phyloP scores from a whole-genome alignment of 2,329 filamentous ascomycete genomes.

The Biscogniauxia sp. region DNA sequence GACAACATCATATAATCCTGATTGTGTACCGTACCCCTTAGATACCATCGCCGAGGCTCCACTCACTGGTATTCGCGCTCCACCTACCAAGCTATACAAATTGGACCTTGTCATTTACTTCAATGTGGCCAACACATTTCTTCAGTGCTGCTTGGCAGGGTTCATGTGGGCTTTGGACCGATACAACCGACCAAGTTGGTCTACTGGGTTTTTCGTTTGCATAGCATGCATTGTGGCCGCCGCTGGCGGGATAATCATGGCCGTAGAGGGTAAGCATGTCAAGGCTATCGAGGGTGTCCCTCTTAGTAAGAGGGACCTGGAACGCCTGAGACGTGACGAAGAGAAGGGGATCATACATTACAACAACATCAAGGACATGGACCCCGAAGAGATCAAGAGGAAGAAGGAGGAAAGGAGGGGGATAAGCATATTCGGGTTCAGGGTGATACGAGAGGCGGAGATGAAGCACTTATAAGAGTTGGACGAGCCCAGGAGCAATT shows the following conservation, averaged over 20 bases:
- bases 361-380: slow-evolving; percentile 54
- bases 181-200: slow-evolving; percentile 73
- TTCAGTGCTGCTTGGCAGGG: slow-evolving; percentile 69
- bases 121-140: slow-evolving; percentile 74
- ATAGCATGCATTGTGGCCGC: slow-evolving; percentile 69
- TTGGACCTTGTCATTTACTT: slow-evolving; percentile 77
- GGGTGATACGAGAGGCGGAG: slow-evolving; percentile 17
- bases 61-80: slow-evolving; percentile 68
- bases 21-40: slow-evolving; percentile 60
- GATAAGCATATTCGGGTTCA: slow-evolving; percentile 15
- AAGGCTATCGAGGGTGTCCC: slow-evolving; percentile 71
- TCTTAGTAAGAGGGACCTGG: slow-evolving; percentile 53
- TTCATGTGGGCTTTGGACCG: slow-evolving; percentile 84
- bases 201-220: slow-evolving; percentile 75
- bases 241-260: slow-evolving; percentile 67
- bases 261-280: slow-evolving; percentile 67
- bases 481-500: slow-evolving; percentile 11
- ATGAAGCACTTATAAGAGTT: slow-evolving; percentile 8
- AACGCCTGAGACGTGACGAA: slow-evolving; percentile 49
- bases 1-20: slow-evolving; percentile 36
- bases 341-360: slow-evolving; percentile 58
- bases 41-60: slow-evolving; percentile 63
- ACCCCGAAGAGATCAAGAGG: slow-evolving; percentile 42
- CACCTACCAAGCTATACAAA: slow-evolving; percentile 68
- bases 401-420: slow-evolving; percentile 36